A percentile compares a stretch with the other conserved stretches of the same genome.
These are phyloP conservation scores for Hura crepitans DNA, from an alignment of 441 rosid genomes.

Conservation along the genomic window DNA sequence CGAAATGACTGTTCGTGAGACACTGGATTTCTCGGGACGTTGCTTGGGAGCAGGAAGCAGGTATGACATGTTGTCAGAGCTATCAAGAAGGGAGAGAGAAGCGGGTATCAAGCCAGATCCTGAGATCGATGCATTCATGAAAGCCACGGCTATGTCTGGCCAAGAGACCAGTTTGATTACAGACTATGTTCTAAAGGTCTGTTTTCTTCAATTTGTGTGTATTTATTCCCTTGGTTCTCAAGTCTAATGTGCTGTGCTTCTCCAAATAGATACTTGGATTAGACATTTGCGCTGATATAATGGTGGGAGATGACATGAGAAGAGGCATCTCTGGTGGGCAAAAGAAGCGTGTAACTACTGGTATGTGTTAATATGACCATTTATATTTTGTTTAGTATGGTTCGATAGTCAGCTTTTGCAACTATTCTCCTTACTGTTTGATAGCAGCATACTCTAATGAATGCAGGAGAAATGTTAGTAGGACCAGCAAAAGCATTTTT, in stretches of 20 bases:
- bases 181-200: slow-evolving; percentile 72
- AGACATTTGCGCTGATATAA: slow-evolving; percentile 55
- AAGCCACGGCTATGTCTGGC: slow-evolving; percentile 62
- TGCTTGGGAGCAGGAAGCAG: slow-evolving; percentile 79
- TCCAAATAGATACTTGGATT: slow-evolving; percentile 47
- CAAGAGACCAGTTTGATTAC: slow-evolving; percentile 70
- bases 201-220: not conserved
- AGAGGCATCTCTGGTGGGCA: slow-evolving; percentile 76
- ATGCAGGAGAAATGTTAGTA: slow-evolving; percentile 60
- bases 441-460: slow-evolving; percentile 9
- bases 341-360: slow-evolving; percentile 64
- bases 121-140: slow-evolving; percentile 80
- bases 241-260: not conserved
- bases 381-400: too few species aligned
- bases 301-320: slow-evolving; percentile 67
- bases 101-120: slow-evolving; percentile 74
- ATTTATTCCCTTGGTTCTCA: not conserved
- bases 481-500: slow-evolving; percentile 59
- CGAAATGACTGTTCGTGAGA: slow-evolving; percentile 80
- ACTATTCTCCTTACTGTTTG: slow-evolving; percentile 5
- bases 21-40: slow-evolving; percentile 71
- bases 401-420: too few species aligned
- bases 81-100: slow-evolving; percentile 62
- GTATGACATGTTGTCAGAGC: slow-evolving; percentile 54
- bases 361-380: slow-evolving; percentile 22